Evolutionary conservation across 108 stramenopile species (phyloP).

Genomic region (Skeletonema marinoi): DNA sequence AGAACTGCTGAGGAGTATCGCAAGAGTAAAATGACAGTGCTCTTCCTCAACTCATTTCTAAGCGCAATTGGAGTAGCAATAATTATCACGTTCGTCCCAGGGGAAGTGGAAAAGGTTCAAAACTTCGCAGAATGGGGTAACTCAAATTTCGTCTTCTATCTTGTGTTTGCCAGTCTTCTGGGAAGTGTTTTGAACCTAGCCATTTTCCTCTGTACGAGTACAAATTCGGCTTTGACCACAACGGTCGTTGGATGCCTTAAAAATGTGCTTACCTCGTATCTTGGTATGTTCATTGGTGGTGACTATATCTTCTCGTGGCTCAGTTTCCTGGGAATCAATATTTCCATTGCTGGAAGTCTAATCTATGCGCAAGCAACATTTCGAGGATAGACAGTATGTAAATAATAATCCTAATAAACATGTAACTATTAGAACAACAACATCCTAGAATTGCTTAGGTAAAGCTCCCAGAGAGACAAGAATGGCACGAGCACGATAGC

Average conservation of each 20-base stretch:
- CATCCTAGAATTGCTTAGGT: constrained; percentile 17
- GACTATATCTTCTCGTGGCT: constrained; percentile 52
- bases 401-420: background rate
- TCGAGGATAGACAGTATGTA: constrained; percentile 13
- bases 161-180: constrained; percentile 38
- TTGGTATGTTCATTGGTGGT: constrained; percentile 54
- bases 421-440: background rate
- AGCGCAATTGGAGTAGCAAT: constrained; percentile 34
- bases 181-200: constrained; percentile 70
- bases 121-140: constrained; percentile 26
- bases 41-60: constrained; percentile 55
- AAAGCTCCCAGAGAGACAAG: constrained; percentile 42
- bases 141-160: constrained; percentile 28
- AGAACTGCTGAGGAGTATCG: constrained; percentile 46
- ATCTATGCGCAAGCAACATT: constrained; percentile 52
- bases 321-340: constrained; percentile 50
- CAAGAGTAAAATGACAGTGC: constrained; percentile 54
- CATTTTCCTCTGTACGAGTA: constrained; percentile 69
- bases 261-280: constrained; percentile 53
- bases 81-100: constrained; percentile 22
- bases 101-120: constrained; percentile 18
- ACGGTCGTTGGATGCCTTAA: constrained; percentile 66
- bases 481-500: constrained; percentile 49
- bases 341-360: constrained; percentile 43
- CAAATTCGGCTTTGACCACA: constrained; percentile 72